Evolutionary conservation across 106 monocot genomes (phyloP), one percentile per base, ranked within the genome.

Genomic region (Platanthera zijinensis): DNA sequence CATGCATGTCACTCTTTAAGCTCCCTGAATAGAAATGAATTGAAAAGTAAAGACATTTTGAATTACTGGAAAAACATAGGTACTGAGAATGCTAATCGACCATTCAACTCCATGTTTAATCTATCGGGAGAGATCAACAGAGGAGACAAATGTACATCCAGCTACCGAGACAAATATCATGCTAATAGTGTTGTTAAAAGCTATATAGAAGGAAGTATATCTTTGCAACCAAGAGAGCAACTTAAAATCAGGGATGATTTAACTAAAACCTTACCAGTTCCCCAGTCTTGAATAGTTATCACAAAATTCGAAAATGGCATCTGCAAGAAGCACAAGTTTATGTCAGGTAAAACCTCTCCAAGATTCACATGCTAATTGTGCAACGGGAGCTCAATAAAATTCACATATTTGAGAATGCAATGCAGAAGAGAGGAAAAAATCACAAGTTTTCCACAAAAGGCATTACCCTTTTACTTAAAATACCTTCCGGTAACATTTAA

Each of bases 291-390:
- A 72, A 72, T 72, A 19, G 51, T 72, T 70, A 10, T 51, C 51
- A 72, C 22, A 72, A 51, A 51, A 72, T 72, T 51, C 22, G 72
- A 51, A 72, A 72, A 51, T 72, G 72, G 51, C 72, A 72, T 51
- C 72, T 72, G 72, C 49, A 72, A 72, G 72, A 51, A 72, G 8
- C 49, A 51, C 8, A 72, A 5, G 4, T 48, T 71, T 48, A 48
- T 71, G 48, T 71, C 70, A 51, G 13, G 21, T 7, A 72, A 72
- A 72, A 72, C 10, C 10, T 9, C 48, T 48, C 15, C 70, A 48
- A 48, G 70, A 5, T 12, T 72, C 72, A 21, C 50, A 21, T 48
- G 7, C 21, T 22, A 51, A 22, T 22, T 39, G 51, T 21, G 15
- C 51, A 8, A 15, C 8, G 51, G n/a, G 10, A 19, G 72, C 48